Evolutionary conservation across 768 basidiomycete species (phyloP), one percentile per base, ranked within the genome.

Genomic region (Suillus placidus): DNA sequence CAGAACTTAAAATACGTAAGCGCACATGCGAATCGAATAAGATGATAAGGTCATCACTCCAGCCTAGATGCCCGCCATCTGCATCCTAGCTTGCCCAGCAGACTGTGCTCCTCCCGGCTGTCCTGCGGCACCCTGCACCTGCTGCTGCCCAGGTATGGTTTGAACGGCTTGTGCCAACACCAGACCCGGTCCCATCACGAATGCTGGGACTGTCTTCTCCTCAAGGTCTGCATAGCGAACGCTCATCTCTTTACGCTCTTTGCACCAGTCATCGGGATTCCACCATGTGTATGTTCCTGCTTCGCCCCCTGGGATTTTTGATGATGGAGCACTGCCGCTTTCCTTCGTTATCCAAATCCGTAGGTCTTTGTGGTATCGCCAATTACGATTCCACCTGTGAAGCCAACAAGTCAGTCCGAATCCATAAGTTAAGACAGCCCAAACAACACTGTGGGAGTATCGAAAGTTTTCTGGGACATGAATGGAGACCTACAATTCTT

Each of bases 321-420:
- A 85, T 65, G 90, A 90, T 57, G 89, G 88, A 61, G 85, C 81
- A 62, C 90, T 89, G 26, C 91, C 91, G 43, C 86, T 88, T 77
- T 97, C 94, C 73, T 96, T 96, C 55, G 94, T 96, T 78, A 97
- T 79, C 89, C 89, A 88, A 35, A 78, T 73, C 84, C 88, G 89
- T 60, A 93, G 83, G 71, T 95, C 93, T 77, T 95, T 97, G 86
- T 97, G 95, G 78, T 91, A 97, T 66, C 96, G 84, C 95, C 96
- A 99, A 77, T 95, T 95, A 67, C 95, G 91, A 77, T 92, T 92
- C 83, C 88, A 97, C 73, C 95, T 96, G 70, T 54, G 64, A 30
- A 55, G 54, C 58, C 47, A 52, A n/a, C 45, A 30, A 40, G 35
- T 68, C 38, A 75, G 67, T 26, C 34, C 38, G 49, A 58, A 37